Evolutionary conservation across 176 grass and related monocot species (phyloP).

Genomic region (Coix lacrymajobi): DNA sequence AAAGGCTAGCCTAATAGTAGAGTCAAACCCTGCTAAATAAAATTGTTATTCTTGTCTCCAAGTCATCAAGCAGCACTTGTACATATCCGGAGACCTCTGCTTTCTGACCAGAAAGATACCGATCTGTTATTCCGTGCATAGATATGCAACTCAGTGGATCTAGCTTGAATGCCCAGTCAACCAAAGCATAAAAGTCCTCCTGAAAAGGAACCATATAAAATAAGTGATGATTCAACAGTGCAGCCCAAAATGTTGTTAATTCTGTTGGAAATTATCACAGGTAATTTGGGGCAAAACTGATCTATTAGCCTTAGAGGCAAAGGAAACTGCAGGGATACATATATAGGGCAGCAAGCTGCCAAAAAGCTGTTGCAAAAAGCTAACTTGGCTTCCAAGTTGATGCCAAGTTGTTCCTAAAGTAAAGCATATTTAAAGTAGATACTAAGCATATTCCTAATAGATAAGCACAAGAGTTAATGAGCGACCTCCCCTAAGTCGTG

Average conservation of each 20-base stretch:
- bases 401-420: too few species aligned
- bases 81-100: constrained; percentile 87
- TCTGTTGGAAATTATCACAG: too few species aligned
- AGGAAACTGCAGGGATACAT: too few species aligned
- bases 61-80: constrained; percentile 71
- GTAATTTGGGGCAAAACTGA: too few species aligned
- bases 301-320: too few species aligned
- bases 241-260: constrained; percentile 2
- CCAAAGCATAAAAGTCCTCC: constrained; percentile 79
- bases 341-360: too few species aligned
- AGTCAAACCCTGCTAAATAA: constrained; percentile 74
- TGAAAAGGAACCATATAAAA: constrained; percentile 38
- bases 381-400: too few species aligned
- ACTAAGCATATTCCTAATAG: too few species aligned
- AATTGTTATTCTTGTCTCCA: constrained; percentile 70
- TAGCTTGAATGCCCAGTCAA: constrained; percentile 88
- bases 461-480: too few species aligned
- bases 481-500: too few species aligned
- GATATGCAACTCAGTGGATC: constrained; percentile 86
- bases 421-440: too few species aligned
- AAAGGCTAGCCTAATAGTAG: not conserved
- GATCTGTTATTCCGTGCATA: constrained; percentile 92
- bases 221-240: not conserved
- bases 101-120: constrained; percentile 84
- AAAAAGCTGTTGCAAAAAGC: too few species aligned